phyloP scores from a whole-genome alignment of 2,329 filamentous ascomycete genomes.

The Dryadomyces quercus-mongolicae region DNA sequence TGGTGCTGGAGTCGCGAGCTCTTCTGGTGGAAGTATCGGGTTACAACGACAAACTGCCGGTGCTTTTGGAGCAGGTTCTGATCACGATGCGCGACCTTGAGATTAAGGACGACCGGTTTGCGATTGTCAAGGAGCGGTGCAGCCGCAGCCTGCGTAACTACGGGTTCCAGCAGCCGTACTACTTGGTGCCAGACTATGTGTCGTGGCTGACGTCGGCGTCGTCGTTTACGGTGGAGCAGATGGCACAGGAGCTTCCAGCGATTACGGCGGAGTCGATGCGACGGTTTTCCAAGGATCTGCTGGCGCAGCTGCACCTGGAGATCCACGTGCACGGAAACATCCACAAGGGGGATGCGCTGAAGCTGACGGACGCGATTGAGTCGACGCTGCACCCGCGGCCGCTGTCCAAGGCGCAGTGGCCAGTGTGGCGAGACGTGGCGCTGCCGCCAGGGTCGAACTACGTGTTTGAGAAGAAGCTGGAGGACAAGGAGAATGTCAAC shows the following conservation, averaged over 20 bases:
- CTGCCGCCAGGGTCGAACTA: constrained; percentile 73
- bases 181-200: constrained; percentile 74
- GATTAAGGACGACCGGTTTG: constrained; percentile 76
- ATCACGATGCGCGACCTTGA: constrained; percentile 73
- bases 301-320: constrained; percentile 79
- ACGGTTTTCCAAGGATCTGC: constrained; percentile 65
- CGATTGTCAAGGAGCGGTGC: constrained; percentile 79
- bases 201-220: constrained; percentile 68
- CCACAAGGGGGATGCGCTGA: constrained; percentile 84
- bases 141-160: constrained; percentile 71
- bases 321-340: constrained; percentile 83
- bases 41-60: constrained; percentile 92
- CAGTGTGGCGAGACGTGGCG: constrained; percentile 62
- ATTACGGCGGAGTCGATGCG: constrained; percentile 65
- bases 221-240: constrained; percentile 68
- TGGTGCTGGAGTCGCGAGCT: constrained; percentile 61
- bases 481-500: constrained; percentile 82
- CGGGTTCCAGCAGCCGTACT: constrained; percentile 79
- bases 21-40: constrained; percentile 70
- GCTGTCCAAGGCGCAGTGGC: constrained; percentile 69
- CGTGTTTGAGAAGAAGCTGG: constrained; percentile 67
- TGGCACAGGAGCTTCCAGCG: constrained; percentile 61
- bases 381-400: constrained; percentile 60
- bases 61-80: constrained; percentile 81
- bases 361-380: constrained; percentile 73